Base-by-base conservation (phyloP, 176 grass and related monocot species). In the Puccinellia tenuiflora region DNA sequence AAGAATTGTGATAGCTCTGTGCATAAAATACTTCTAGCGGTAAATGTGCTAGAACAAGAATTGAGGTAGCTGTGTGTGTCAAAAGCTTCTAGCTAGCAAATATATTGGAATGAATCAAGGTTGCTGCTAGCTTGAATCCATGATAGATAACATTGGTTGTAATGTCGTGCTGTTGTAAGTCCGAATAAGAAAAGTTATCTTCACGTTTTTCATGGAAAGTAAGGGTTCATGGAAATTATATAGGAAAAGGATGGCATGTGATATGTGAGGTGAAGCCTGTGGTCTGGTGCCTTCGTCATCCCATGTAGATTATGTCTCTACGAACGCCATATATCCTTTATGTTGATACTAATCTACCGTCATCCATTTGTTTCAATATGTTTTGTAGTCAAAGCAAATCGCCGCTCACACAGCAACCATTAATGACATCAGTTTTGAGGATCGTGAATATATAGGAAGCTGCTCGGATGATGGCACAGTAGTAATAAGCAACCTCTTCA, bases 381-480 rank as follows among this genome's bases (percentile, higher is more conserved):
- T 80, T 70, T 84, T 81, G 35, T 63, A 99, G 96, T 88, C 95
- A 25, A 99, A 99, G 88, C 89, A 96, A 81, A 87, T 93, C 51
- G 68, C 82, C 72, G 79, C 91, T 66, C 96, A 99, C 83, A 93
- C 89, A 53, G 93, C 96, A 79, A 92, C 93, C 16, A 87, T 99
- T 35, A 99, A 99, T 31, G 88, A 96, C 87, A 89, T 99, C 56
- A 93, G 93, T 84, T 99, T 99, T 87, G 93, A 66, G 38, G 91
- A 94, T 5, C 87, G 93, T 63, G 96, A 99, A 89, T 94, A 92
- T 43, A 91, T 96, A 84, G 96, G 91, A 33, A 99, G 96, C 83
- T 99, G 96, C 89, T 99, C 96, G 20, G 96, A 99, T 87, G 96
- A 99, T 73, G 96, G 93, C 60, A 88, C 93, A 7, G 83, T 96